Evolutionary conservation across 768 basidiomycete genomes (phyloP).

Genomic region (Phanerodontia chrysosporium): DNA sequence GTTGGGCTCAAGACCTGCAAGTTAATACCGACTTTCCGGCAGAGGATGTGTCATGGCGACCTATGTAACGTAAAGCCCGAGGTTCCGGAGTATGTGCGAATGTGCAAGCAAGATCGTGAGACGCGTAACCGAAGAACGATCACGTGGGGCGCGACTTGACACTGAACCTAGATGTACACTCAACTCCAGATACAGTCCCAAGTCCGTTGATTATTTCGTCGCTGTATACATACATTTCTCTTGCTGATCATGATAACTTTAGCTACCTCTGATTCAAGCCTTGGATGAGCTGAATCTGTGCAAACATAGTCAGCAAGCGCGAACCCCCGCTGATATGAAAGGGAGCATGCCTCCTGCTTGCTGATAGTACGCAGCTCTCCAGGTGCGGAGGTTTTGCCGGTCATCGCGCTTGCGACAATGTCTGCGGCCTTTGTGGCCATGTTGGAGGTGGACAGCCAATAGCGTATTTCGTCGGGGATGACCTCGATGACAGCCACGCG

Average conservation of each 20-base stretch:
- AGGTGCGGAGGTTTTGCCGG: slow-evolving; percentile 60
- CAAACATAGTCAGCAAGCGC: not conserved
- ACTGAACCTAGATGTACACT: no score
- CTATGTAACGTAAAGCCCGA: no score
- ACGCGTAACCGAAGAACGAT: no score
- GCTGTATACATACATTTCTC: not conserved
- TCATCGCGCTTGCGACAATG: slow-evolving; percentile 51
- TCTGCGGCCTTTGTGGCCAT: slow-evolving; percentile 55
- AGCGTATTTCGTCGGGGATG: slow-evolving; percentile 74
- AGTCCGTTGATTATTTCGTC: not conserved
- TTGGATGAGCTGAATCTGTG: slow-evolving; percentile 19
- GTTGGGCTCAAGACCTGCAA: no score
- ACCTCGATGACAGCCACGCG: slow-evolving; percentile 78
- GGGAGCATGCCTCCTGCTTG: slow-evolving; percentile 48
- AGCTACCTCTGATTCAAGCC: slow-evolving; percentile 17
- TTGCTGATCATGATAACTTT: not conserved
- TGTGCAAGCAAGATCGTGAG: no score
- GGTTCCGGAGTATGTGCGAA: no score
- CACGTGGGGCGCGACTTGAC: no score
- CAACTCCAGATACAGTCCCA: not conserved
- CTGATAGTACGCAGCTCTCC: slow-evolving; percentile 78
- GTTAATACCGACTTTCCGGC: no score
- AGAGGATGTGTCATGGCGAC: no score
- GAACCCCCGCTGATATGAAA: not conserved
- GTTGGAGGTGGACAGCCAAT: slow-evolving; percentile 69